Conservation (phyloP, 257 asterid genomes). For the Solanum paucissectum region DNA sequence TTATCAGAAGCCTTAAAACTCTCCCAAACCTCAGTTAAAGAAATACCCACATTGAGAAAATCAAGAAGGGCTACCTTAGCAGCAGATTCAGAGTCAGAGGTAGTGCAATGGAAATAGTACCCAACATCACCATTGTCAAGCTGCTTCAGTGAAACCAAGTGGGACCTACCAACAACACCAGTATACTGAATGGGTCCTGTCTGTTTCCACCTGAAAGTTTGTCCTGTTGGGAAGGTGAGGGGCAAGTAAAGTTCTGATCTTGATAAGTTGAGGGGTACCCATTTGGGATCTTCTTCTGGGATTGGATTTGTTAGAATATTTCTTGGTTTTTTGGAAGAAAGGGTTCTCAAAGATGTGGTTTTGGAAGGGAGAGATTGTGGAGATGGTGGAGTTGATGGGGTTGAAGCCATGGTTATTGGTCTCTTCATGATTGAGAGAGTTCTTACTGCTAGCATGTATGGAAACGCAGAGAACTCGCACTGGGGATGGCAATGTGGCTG, state of each 20-base stretch:
- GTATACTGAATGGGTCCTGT: slow-evolving; percentile 71
- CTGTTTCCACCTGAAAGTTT: slow-evolving; percentile 83
- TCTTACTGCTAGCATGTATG: background rate
- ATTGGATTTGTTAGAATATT: slow-evolving; percentile 28
- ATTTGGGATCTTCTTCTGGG: slow-evolving; percentile 21
- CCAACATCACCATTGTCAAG: slow-evolving; percentile 47
- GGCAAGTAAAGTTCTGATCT: slow-evolving; percentile 79
- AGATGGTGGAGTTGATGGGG: slow-evolving; percentile 13
- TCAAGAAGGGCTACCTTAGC: slow-evolving; percentile 34
- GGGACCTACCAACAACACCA: slow-evolving; percentile 64
- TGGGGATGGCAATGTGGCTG: no score
- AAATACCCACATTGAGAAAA: slow-evolving; percentile 69
- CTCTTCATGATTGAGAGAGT: slow-evolving; percentile 12
- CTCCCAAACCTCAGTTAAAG: slow-evolving; percentile 57
- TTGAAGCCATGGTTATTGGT: background rate
- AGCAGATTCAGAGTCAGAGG: slow-evolving; percentile 19
- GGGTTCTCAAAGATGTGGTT: background rate
- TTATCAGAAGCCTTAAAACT: slow-evolving; percentile 60
- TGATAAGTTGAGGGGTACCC: slow-evolving; percentile 48
- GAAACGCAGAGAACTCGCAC: background rate
- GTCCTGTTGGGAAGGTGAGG: slow-evolving; percentile 96
- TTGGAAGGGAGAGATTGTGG: background rate
- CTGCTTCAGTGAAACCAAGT: slow-evolving; percentile 73
- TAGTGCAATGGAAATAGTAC: slow-evolving; percentile 38
- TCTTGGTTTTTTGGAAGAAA: slow-evolving; percentile 13